Percentiles rank a stretch among this genome's conserved stretches.
Conservation (phyloP, 495 filamentous ascomycete species). For the Penicillium samsonianum region DNA sequence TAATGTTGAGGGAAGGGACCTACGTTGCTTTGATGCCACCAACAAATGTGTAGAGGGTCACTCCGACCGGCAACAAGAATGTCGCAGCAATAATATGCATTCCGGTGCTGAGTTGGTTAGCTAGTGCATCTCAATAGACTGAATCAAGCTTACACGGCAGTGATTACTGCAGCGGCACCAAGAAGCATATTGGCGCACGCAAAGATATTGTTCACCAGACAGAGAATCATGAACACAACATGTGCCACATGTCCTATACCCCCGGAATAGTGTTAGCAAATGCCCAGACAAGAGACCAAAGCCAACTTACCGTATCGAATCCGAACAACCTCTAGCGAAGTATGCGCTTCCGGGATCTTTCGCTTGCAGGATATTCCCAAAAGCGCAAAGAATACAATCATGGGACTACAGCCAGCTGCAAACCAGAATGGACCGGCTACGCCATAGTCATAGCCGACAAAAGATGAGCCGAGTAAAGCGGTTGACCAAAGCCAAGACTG, state of each 20-base stretch:
- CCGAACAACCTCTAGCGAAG: slow-evolving; percentile 43
- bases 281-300: neutral
- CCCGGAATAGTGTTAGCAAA: neutral
- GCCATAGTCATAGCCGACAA: slow-evolving; percentile 39
- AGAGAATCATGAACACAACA: slow-evolving; percentile 46
- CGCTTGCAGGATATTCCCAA: slow-evolving; percentile 49
- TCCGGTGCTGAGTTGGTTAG: slow-evolving; percentile 33
- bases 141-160: slow-evolving; percentile 33
- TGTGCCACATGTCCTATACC: slow-evolving; percentile 36
- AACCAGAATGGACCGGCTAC: slow-evolving; percentile 46
- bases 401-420: slow-evolving; percentile 44
- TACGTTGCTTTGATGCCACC: slow-evolving; percentile 52
- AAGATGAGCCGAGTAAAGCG: slow-evolving; percentile 34
- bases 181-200: slow-evolving; percentile 48
- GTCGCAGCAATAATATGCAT: slow-evolving; percentile 50
- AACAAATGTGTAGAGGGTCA: slow-evolving; percentile 46
- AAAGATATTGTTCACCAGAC: slow-evolving; percentile 47
- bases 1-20: slow-evolving; percentile 9
- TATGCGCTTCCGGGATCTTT: slow-evolving; percentile 49
- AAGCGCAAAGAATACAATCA: slow-evolving; percentile 50
- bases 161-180: slow-evolving; percentile 40
- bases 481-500: slow-evolving; percentile 43
- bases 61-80: slow-evolving; percentile 46
- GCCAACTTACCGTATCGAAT: slow-evolving; percentile 29
- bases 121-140: too few species aligned